Evolutionary conservation across 768 basidiomycete species (phyloP).

Genomic region (Suillus clintonianus): DNA sequence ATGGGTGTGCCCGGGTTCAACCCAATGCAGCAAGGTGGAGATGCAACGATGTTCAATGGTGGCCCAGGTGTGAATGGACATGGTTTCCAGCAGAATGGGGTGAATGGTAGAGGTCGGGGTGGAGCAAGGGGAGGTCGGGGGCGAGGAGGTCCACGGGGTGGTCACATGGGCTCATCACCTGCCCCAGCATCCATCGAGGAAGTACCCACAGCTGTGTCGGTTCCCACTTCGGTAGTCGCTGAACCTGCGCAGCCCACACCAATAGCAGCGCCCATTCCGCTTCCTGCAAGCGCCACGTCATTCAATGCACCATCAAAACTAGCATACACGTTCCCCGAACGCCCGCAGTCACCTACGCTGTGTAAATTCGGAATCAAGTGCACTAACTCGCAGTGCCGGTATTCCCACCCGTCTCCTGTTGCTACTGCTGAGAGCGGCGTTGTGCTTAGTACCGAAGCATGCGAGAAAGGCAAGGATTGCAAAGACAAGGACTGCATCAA

Average conservation of each 20-base stretch:
- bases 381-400: conserved; percentile 85
- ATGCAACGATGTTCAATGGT: conserved; percentile 50
- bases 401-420: conserved; percentile 95
- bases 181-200: conserved; percentile 15
- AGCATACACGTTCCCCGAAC: conserved; percentile 65
- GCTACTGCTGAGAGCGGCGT: conserved; percentile 94
- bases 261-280: conserved; percentile 27
- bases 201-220: neutral
- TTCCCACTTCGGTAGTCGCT: conserved; percentile 14
- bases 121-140: conserved; percentile 48
- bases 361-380: conserved; percentile 95
- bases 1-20: conserved; percentile 56
- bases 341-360: conserved; percentile 84
- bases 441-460: conserved; percentile 91
- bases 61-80: conserved; percentile 24
- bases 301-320: conserved; percentile 11
- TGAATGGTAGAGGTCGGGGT: conserved; percentile 46
- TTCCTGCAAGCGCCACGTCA: conserved; percentile 22
- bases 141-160: conserved; percentile 50
- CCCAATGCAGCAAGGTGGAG: conserved; percentile 51
- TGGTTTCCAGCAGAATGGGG: conserved; percentile 18
- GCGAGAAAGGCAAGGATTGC: conserved; percentile 86
- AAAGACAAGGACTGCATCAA: conserved; percentile 93
- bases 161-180: conserved; percentile 29
- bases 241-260: conserved; percentile 18